phyloP scores from a whole-genome alignment of 257 asterid genomes.

The Nicotiana otophora region DNA sequence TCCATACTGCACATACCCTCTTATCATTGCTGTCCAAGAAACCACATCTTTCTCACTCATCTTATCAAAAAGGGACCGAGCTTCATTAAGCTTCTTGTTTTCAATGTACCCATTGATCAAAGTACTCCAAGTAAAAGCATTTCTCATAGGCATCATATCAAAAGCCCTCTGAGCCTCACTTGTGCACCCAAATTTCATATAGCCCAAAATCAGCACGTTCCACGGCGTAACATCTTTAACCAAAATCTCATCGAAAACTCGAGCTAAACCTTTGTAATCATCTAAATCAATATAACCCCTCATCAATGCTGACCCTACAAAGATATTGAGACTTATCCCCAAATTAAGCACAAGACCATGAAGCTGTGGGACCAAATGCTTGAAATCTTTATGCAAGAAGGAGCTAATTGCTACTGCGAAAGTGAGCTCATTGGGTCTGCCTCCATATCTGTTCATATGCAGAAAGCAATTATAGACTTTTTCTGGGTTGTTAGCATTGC shows the following conservation, averaged over 20 bases:
- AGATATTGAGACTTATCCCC: neutral
- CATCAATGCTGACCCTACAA: conserved; percentile 9
- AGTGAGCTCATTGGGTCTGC: conserved; percentile 19
- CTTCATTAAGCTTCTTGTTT: neutral
- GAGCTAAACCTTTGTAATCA: neutral
- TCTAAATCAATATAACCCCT: conserved; percentile 4
- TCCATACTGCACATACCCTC: conserved; percentile 49
- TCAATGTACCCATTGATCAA: conserved; percentile 7
- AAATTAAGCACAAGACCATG: neutral
- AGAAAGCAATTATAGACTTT: neutral
- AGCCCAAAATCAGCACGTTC: conserved; percentile 11
- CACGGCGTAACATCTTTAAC: conserved; percentile 5
- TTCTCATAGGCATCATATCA: conserved; percentile 1
- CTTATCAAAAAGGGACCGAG: neutral
- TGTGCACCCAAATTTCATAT: neutral
- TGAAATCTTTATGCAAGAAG: neutral
- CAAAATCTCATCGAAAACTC: neutral
- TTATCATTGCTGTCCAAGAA: conserved; percentile 18
- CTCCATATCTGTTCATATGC: neutral
- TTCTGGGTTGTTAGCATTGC: conserved; percentile 2
- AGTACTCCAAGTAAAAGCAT: conserved; percentile 1
- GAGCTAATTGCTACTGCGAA: neutral
- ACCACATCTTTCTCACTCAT: conserved; percentile 30
- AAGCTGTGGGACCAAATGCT: conserved; percentile 7
- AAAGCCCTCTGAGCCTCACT: neutral